Evolutionary conservation across 2,329 filamentous ascomycete species (phyloP), one percentile per base, ranked within the genome.

Genomic region (Trichophyton schoenleinii): DNA sequence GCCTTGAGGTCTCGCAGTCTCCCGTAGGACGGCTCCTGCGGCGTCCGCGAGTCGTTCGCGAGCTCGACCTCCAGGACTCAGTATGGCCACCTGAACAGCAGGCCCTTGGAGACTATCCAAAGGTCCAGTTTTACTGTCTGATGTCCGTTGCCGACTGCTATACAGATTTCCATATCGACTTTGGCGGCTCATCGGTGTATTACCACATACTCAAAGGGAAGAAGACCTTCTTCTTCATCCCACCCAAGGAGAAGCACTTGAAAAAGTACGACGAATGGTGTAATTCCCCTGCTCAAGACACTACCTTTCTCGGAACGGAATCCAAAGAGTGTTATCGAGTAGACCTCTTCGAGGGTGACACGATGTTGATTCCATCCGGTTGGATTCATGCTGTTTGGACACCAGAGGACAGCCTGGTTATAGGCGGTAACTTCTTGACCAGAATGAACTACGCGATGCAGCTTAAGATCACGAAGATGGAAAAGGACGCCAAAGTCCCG

Each of bases 341-440:
- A 49, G 84, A 87, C 68, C 77, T 87, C 3, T 80, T 78, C 58
- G 82, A 83, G 64, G 85, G 85, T 38, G 85, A 87, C 68, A 87
- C 85, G 2, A 87, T 87, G 81, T 74, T 87, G 49, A 87, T 87
- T 64, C 85, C 85, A 3, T 86, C 85, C 38, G 85, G 85, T 20
- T 87, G 85, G 85, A 87, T 87, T 59, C 85, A 87, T 68, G 84
- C 85, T 25, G 85, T 87, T 6, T 87, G 85, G 83, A 87, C 85
- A 8, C 85, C 85, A 0, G 81, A 84, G 66, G 84, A 87, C 67
- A 87, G 84, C 67, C 73, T 87, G 57, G 85, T 87, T 31, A 86
- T 87, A 63, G 85, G 85, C n/a, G 85, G 85, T 59, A 87, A 87
- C 67, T 87, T 87, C 67, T 74, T 87, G 52, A 87, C 84, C 3